A percentile compares a stretch with the other conserved stretches of the same genome.
Conservation (phyloP, 345 rosid genomes). For the Bruguiera parviflora region DNA sequence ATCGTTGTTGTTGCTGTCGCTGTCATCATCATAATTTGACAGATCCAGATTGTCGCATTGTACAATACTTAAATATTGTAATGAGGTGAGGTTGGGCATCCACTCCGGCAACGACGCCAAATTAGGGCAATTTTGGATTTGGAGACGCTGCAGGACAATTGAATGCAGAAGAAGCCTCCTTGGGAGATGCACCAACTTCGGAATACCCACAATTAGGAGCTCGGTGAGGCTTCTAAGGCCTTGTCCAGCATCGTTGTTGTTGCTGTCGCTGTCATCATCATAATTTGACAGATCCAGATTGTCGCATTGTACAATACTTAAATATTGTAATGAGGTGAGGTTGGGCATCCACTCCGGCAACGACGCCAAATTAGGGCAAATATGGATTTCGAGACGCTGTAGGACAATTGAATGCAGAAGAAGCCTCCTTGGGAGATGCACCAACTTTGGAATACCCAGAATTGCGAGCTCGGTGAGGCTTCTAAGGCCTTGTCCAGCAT, state of each 20-base stretch:
- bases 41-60: too few species aligned
- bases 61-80: too few species aligned
- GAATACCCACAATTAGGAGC: rapidly evolving
- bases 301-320: rapidly evolving
- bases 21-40: too few species aligned
- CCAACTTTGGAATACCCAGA: background rate
- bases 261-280: too few species aligned
- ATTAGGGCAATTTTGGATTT: background rate
- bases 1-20: background rate
- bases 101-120: slow-evolving; percentile 12
- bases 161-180: slow-evolving; percentile 4
- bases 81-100: too few species aligned
- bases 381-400: background rate
- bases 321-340: too few species aligned
- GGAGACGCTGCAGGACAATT: too few species aligned
- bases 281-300: too few species aligned
- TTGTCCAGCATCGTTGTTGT: background rate
- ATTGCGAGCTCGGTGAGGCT: background rate
- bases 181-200: background rate
- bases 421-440: background rate
- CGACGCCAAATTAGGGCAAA: slow-evolving; percentile 3
- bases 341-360: too few species aligned
- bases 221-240: slow-evolving; percentile 10
- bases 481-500: slow-evolving; percentile 7
- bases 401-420: too few species aligned